These are phyloP conservation scores for Artemisia argyi DNA, from an alignment of 129 eudicot genomes.

Conservation along the genomic window DNA sequence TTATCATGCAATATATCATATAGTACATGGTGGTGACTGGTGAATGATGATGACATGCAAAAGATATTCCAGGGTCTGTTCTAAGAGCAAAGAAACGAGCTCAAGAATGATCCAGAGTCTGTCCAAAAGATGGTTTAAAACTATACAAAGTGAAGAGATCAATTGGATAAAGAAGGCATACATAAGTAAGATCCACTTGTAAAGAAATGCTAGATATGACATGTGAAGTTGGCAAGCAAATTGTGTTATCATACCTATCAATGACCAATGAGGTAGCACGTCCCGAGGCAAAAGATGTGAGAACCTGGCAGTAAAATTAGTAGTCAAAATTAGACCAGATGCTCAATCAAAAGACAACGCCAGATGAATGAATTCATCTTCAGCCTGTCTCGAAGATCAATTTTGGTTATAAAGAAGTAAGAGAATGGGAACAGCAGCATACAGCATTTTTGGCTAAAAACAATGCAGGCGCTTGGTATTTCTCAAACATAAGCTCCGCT, in stretches of 20 bases:
- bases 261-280: conserved; percentile 95
- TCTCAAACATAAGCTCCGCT: conserved; percentile 97
- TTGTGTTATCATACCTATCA: conserved; percentile 68
- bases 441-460: conserved; percentile 97
- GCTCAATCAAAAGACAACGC: conserved; percentile 17
- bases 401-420: conserved; percentile 15
- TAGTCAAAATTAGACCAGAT: conserved; percentile 11
- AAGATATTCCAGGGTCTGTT: neutral
- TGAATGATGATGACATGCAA: neutral
- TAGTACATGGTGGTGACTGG: neutral
- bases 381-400: conserved; percentile 5
- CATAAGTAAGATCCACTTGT: neutral
- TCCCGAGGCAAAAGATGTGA: conserved; percentile 98
- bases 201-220: neutral
- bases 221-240: conserved; percentile 11
- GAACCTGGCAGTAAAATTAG: conserved; percentile 56
- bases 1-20: conserved; percentile 6
- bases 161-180: conserved; percentile 5
- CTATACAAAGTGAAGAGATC: conserved; percentile 6
- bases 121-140: too few relatives aligned
- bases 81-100: neutral
- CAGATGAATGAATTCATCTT: neutral
- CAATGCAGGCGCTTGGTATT: conserved; percentile 96
- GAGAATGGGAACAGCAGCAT: conserved; percentile 33
- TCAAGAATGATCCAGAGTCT: neutral